These are phyloP conservation scores for Iodosphaeria phyllophila DNA, from an alignment of 2,329 filamentous ascomycete genomes.

Conservation along the genomic window DNA sequence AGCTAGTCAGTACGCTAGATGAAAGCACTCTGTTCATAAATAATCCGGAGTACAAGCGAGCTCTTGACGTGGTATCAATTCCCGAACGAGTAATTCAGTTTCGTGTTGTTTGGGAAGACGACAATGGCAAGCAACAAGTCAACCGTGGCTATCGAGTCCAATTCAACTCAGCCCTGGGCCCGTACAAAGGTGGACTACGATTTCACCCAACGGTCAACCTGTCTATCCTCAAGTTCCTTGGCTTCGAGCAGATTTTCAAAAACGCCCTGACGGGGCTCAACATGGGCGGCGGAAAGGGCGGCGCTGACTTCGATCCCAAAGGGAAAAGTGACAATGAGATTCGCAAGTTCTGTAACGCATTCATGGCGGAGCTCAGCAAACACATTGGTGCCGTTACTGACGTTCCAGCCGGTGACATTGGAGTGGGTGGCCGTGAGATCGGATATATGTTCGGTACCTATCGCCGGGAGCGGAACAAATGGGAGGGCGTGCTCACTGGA, in stretches of 20 bases:
- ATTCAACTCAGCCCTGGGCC: slow-evolving; percentile 94
- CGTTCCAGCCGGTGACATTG: slow-evolving; percentile 93
- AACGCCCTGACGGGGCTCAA: slow-evolving; percentile 90
- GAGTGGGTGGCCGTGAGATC: slow-evolving; percentile 80
- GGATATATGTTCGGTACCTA: slow-evolving; percentile 92
- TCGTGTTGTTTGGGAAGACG: slow-evolving; percentile 92
- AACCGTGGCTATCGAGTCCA: slow-evolving; percentile 94
- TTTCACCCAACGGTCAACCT: slow-evolving; percentile 82
- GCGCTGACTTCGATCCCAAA: slow-evolving; percentile 97
- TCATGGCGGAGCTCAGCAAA: slow-evolving; percentile 90
- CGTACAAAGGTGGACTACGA: slow-evolving; percentile 93
- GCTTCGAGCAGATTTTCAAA: slow-evolving; percentile 99
- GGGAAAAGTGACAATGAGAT: slow-evolving; percentile 96
- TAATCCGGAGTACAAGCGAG: slow-evolving; percentile 86
- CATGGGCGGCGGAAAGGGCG: slow-evolving; percentile 97
- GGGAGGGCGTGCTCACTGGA: slow-evolving; percentile 90
- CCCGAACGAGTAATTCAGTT: slow-evolving; percentile 96
- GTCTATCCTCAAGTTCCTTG: slow-evolving; percentile 83
- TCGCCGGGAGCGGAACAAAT: slow-evolving; percentile 71
- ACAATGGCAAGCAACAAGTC: slow-evolving; percentile 73
- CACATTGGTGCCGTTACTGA: slow-evolving; percentile 95
- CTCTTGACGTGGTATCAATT: slow-evolving; percentile 70
- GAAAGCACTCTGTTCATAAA: slow-evolving; percentile 83
- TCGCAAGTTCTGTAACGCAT: slow-evolving; percentile 85
- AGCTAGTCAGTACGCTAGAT: slow-evolving; percentile 89